Conservation (phyloP, 345 rosid genomes). For the Cardamine resedifolia region DNA sequence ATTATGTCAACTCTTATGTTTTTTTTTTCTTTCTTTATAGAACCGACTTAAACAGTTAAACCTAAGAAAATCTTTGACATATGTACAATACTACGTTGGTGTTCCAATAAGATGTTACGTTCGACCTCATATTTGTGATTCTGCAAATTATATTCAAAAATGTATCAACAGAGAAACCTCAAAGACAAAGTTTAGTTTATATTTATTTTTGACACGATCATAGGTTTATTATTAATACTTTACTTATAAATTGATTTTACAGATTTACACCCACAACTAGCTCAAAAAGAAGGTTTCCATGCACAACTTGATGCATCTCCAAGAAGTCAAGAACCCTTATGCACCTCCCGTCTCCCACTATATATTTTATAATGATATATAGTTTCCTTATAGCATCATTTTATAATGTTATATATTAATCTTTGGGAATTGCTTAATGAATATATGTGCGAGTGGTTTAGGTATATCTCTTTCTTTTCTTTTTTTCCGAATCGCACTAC, state of each 20-base stretch:
- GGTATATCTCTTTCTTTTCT: conserved; percentile 25
- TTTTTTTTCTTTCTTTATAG: background rate
- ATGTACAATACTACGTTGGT: background rate
- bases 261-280: background rate
- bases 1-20: background rate
- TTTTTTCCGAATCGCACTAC: conserved; percentile 24
- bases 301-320: conserved; percentile 2
- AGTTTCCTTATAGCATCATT: background rate
- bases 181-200: background rate
- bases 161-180: background rate
- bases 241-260: background rate
- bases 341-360: background rate
- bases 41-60: background rate
- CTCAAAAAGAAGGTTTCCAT: background rate
- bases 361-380: background rate
- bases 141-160: background rate
- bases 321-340: too few relatives aligned
- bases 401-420: background rate
- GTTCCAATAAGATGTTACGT: background rate
- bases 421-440: conserved; percentile 7
- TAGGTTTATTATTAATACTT: background rate
- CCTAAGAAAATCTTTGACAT: background rate
- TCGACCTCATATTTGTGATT: conserved; percentile 1
- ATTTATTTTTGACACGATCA: background rate
- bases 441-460: conserved; percentile 37